Percentiles rank a stretch among this genome's conserved stretches.
phyloP scores from a whole-genome alignment of 257 asterid genomes.

The Orobanche coerulescens region DNA sequence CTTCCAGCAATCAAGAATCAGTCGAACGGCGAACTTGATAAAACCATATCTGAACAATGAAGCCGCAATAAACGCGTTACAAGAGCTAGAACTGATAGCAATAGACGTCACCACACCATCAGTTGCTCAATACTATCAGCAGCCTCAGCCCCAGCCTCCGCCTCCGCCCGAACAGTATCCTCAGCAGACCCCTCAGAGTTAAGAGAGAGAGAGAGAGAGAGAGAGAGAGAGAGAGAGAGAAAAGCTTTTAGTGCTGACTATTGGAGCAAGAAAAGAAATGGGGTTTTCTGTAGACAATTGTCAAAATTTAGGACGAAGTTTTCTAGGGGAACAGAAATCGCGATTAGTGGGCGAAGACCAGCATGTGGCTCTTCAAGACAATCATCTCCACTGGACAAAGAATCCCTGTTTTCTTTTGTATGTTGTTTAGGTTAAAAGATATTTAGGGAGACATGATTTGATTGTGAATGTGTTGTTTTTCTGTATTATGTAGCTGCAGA shows the following conservation, averaged over 20 bases:
- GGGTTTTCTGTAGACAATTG: conserved; percentile 15
- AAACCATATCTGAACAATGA: conserved; percentile 45
- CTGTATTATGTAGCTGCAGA: conserved; percentile 19
- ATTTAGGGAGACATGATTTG: conserved; percentile 17
- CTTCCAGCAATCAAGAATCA: conserved; percentile 52
- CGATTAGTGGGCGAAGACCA: conserved; percentile 21
- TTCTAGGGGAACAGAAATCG: conserved; percentile 12
- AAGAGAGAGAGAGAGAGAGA: conserved; percentile 18
- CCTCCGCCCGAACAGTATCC: conserved; percentile 13
- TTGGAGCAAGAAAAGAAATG: conserved; percentile 9
- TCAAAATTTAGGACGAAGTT: conserved; percentile 17
- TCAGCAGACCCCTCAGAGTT: conserved; percentile 21
- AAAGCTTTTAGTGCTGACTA: conserved; percentile 26
- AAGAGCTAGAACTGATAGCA: conserved; percentile 56
- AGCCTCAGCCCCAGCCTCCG: conserved; percentile 12
- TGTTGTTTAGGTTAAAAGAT: conserved; percentile 12
- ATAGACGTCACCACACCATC: conserved; percentile 13
- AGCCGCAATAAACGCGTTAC: conserved; percentile 39
- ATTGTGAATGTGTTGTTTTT: conserved; percentile 15
- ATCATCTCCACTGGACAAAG: conserved; percentile 18
- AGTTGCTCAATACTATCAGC: conserved; percentile 12
- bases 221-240: conserved; percentile 17
- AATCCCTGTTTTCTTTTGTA: conserved; percentile 17
- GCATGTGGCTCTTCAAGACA: conserved; percentile 24
- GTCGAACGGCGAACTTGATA: conserved; percentile 34